These are phyloP conservation scores for Penicillium egyptiacum DNA, from an alignment of 495 filamentous ascomycete genomes.

Conservation along the genomic window DNA sequence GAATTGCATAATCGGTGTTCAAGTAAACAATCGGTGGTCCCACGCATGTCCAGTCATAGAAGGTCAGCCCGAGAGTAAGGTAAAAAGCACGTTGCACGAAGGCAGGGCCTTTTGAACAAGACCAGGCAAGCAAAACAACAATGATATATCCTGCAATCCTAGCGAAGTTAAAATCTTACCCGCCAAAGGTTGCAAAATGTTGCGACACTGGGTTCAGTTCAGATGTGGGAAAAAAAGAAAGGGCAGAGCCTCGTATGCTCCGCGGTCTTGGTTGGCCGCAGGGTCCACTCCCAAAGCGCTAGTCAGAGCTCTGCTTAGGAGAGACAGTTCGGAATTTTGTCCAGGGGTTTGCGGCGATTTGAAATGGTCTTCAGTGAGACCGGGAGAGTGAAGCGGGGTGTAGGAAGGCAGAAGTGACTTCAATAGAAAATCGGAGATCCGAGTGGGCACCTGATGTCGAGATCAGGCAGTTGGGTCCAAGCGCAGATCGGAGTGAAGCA, in stretches of 20 bases:
- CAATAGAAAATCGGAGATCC: constrained; percentile 18
- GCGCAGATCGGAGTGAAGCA: constrained; percentile 25
- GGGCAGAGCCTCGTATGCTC: constrained; percentile 14
- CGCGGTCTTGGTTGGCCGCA: constrained; percentile 22
- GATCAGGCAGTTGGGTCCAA: constrained; percentile 33
- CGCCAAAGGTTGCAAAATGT: background rate
- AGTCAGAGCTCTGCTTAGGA: constrained; percentile 16
- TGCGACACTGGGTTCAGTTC: background rate
- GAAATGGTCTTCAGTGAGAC: constrained; percentile 8
- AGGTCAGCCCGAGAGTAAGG: constrained; percentile 1
- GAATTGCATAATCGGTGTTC: constrained; percentile 27
- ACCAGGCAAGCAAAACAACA: background rate
- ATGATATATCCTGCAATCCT: background rate
- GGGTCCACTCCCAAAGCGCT: constrained; percentile 20
- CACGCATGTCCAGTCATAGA: constrained; percentile 22
- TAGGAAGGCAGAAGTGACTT: background rate
- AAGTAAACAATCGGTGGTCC: constrained; percentile 10
- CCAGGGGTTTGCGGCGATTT: constrained; percentile 2
- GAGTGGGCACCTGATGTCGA: constrained; percentile 34
- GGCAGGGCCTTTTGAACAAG: constrained; percentile 1
- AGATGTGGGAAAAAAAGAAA: constrained; percentile 5
- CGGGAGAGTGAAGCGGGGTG: constrained; percentile 7
- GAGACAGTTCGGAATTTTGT: constrained; percentile 11
- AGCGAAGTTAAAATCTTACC: background rate
- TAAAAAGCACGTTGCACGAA: constrained; percentile 7